Percentiles rank a stretch among this genome's conserved stretches.
These are phyloP conservation scores for Stygiomarasmius scandens DNA, from an alignment of 1,284 basidiomycete species.

Conservation along the genomic window DNA sequence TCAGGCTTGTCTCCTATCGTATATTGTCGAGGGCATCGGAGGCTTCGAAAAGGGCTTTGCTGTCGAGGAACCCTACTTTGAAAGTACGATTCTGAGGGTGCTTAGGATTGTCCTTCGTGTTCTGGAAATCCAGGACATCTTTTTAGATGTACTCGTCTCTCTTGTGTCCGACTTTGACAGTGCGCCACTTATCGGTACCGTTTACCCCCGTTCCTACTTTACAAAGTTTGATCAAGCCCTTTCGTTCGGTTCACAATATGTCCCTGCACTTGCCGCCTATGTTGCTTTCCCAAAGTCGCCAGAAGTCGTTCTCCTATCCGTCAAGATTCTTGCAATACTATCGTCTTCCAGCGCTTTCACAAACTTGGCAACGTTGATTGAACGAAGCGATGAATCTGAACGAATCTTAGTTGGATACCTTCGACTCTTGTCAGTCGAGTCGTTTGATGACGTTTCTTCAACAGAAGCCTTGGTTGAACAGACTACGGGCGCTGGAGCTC, in stretches of 20 bases:
- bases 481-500: slow-evolving; percentile 71
- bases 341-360: slow-evolving; percentile 61
- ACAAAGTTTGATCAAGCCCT: slow-evolving; percentile 81
- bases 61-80: slow-evolving; percentile 71
- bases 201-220: slow-evolving; percentile 70
- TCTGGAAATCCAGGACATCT: slow-evolving; percentile 86
- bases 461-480: slow-evolving; percentile 63
- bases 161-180: slow-evolving; percentile 70
- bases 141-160: slow-evolving; percentile 87
- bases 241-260: slow-evolving; percentile 74
- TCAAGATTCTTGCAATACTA: slow-evolving; percentile 80
- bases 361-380: slow-evolving; percentile 79
- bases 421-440: slow-evolving; percentile 66
- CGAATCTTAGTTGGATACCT: slow-evolving; percentile 86
- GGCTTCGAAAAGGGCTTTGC: slow-evolving; percentile 75
- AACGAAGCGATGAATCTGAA: slow-evolving; percentile 83
- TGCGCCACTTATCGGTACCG: slow-evolving; percentile 51
- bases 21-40: slow-evolving; percentile 77
- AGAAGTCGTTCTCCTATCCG: slow-evolving; percentile 77
- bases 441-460: slow-evolving; percentile 57
- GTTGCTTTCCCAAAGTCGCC: slow-evolving; percentile 74
- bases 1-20: slow-evolving; percentile 73
- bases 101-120: slow-evolving; percentile 84
- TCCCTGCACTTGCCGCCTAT: slow-evolving; percentile 85
- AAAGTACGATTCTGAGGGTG: slow-evolving; percentile 76